phyloP scores from a whole-genome alignment of 2,329 filamentous ascomycete species.

The Ophiostoma piceae region DNA sequence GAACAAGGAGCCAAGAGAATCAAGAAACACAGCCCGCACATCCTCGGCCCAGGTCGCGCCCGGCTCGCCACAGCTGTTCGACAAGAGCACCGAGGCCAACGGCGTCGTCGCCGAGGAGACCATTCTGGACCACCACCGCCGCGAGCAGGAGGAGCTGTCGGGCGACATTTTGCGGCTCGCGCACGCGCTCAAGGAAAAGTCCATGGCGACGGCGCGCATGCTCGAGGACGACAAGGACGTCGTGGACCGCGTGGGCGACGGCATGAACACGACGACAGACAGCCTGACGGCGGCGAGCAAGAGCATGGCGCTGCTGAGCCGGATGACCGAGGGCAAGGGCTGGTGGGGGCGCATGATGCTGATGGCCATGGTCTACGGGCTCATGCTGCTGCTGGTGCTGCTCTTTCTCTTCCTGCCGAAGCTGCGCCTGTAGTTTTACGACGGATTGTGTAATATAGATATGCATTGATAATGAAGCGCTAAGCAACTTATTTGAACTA shows the following conservation, averaged over 20 bases:
- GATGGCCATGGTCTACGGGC: conserved; percentile 74
- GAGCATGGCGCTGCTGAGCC: conserved; percentile 69
- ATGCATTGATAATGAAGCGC: not conserved
- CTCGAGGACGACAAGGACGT: conserved; percentile 69
- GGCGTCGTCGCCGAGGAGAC: conserved; percentile 54
- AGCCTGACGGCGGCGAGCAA: conserved; percentile 72
- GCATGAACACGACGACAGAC: conserved; percentile 69
- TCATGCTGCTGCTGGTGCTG: conserved; percentile 73
- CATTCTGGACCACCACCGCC: conserved; percentile 68
- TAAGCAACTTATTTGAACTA: not conserved
- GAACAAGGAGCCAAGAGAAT: not conserved
- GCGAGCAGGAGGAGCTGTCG: conserved; percentile 78
- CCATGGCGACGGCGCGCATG: conserved; percentile 63
- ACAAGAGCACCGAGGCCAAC: conserved; percentile 18
- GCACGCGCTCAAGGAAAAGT: conserved; percentile 67
- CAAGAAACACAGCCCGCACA: not conserved
- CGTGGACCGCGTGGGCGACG: conserved; percentile 63
- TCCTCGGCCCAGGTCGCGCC: not conserved
- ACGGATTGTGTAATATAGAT: not conserved
- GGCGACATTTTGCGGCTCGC: conserved; percentile 70
- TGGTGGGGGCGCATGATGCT: conserved; percentile 81
- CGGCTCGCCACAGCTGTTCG: conserved; percentile 21
- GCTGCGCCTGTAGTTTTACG: conserved; percentile 46
- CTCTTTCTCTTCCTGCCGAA: conserved; percentile 85
- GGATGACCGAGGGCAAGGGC: conserved; percentile 81